Base-by-base conservation (phyloP, 176 grass and related monocot species). In the Ensete ventricosum region DNA sequence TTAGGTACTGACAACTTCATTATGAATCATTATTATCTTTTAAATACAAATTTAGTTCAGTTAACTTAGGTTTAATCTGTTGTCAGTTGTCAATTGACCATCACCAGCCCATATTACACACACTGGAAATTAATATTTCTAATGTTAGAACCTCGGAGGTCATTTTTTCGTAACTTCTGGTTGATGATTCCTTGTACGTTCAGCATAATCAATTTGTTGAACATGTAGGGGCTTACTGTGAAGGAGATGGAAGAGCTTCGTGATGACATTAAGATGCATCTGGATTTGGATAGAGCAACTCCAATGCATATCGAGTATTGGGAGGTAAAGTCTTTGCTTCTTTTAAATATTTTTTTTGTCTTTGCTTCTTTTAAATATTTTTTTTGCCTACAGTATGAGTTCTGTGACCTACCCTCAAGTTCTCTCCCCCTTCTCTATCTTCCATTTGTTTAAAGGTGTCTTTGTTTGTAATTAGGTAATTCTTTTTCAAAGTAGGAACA, bases 191-290 rank as follows among this genome's bases (percentile, higher is more conserved):
- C 20, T 6, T 55, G 16, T 54, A 34, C 71, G 7, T 20, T 80
- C 53, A 79, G 4, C 54, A 75, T 69, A 51, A 63, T 65, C 50
- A 22, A 11, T 71, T 53, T 20, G 1, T 53, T 50, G 72, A 84
- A 85, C 80, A 71, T 81, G 25, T 59, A 99, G 90, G 95, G 90
- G 77, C 80, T 91, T 69, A 86, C 88, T 21, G 95, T 89, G 67
- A 94, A 99, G 80, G 90, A 94, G 62, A 87, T 99, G 95, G 90
- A 94, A 85, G 95, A 99, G 65, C 82, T 99, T 54, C 82, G 54
- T 54, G 91, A 94, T 69, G 95, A 99, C 70, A 94, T 99, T 80
- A 99, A 91, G 77, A 89, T 99, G 95, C 95, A 99, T 87, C 82
- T 99, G 5, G 95, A 91, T 91, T 73, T 94, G 58, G 95, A 91